phyloP scores from a whole-genome alignment of 139 green algal genomes.

The Eudorina sp. region DNA sequence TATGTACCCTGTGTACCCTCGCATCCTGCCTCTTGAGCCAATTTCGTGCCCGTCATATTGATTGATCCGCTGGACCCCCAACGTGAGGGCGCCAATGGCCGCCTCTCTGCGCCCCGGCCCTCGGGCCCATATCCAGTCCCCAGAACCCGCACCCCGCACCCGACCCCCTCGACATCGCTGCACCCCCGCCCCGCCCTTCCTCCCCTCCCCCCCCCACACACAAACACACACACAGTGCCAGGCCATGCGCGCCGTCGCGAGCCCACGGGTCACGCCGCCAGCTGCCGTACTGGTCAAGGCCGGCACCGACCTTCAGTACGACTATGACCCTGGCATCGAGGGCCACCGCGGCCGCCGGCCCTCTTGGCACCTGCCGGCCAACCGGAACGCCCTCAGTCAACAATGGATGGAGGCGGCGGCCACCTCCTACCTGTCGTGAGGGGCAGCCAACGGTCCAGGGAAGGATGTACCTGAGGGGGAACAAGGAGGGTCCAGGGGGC shows the following conservation, averaged over 20 bases:
- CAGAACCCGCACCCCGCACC: too few species aligned
- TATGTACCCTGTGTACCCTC: too few species aligned
- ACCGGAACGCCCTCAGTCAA: slow-evolving; percentile 35
- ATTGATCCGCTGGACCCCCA: too few species aligned
- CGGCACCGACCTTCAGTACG: slow-evolving; percentile 45
- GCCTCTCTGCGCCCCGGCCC: too few species aligned
- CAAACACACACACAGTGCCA: slow-evolving; percentile 1
- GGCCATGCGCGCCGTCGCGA: slow-evolving; percentile 20
- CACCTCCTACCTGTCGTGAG: slow-evolving; percentile 41
- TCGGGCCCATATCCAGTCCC: too few species aligned
- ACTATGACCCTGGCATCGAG: slow-evolving; percentile 3
- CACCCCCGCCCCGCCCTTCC: neutral
- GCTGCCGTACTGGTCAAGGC: slow-evolving; percentile 29
- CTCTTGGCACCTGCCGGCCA: slow-evolving; percentile 49
- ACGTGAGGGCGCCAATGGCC: too few species aligned
- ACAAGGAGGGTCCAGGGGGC: too few species aligned
- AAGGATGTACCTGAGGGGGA: too few species aligned
- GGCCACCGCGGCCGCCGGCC: slow-evolving; percentile 17
- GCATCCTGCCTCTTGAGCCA: too few species aligned
- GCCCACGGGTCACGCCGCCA: slow-evolving; percentile 48
- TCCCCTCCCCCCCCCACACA: neutral
- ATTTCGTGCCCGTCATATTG: too few species aligned
- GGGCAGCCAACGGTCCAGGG: neutral
- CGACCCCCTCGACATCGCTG: too few species aligned
- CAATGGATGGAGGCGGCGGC: slow-evolving; percentile 51